Conservation (phyloP, 169 alveolate species). For the Plasmodium fragile region DNA sequence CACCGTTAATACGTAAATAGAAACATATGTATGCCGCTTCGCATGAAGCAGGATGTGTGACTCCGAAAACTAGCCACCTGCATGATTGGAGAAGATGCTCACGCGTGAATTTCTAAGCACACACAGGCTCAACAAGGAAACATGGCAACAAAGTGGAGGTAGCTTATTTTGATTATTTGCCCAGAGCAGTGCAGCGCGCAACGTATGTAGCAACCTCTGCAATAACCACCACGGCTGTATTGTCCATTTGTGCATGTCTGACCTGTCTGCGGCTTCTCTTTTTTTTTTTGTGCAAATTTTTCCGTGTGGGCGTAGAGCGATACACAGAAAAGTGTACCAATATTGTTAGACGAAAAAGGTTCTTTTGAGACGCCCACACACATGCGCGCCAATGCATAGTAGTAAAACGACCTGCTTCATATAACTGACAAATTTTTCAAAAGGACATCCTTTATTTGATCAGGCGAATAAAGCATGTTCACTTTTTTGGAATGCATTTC, state of each 20-base stretch:
- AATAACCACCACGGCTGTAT: neutral
- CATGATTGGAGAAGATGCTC: neutral
- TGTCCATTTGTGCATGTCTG: neutral
- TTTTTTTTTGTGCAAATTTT: constrained; percentile 1
- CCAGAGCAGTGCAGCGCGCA: neutral
- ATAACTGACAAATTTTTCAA: constrained; percentile 10
- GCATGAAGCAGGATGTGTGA: neutral
- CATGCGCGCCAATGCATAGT: neutral
- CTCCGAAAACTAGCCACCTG: neutral
- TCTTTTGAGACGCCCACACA: neutral
- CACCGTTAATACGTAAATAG: neutral
- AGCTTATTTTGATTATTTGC: neutral
- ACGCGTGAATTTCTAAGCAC: neutral
- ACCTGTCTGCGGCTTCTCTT: neutral
- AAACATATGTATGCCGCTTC: neutral
- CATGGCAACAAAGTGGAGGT: neutral
- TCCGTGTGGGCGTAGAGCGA: neutral
- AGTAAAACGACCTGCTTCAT: neutral
- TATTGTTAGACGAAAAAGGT: neutral
- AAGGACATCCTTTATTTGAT: constrained; percentile 49
- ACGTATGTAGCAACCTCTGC: neutral
- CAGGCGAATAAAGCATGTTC: constrained; percentile 19
- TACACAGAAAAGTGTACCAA: neutral
- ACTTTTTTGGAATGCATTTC: constrained; percentile 15
- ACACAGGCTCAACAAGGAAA: neutral